These are phyloP conservation scores for Annulohypoxylon stygium DNA, from an alignment of 495 filamentous ascomycete species.

Conservation along the genomic window DNA sequence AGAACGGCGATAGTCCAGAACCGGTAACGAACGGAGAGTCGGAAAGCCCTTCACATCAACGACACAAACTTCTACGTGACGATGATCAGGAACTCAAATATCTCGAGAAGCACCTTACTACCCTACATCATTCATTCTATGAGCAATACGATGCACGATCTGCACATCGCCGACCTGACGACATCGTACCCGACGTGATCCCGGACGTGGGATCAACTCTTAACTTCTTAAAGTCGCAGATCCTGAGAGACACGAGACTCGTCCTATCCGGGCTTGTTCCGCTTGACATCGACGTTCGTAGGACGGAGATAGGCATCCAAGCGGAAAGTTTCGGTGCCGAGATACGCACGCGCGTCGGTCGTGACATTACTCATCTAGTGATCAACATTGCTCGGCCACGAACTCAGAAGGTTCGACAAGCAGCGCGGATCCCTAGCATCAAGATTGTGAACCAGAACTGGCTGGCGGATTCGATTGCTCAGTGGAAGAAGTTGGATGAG, in stretches of 20 bases:
- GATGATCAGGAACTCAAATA: constrained; percentile 83
- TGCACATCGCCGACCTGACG: constrained; percentile 41
- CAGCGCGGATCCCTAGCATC: constrained; percentile 75
- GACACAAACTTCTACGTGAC: constrained; percentile 86
- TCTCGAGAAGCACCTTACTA: constrained; percentile 78
- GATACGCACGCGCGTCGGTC: constrained; percentile 67
- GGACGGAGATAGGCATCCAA: constrained; percentile 86
- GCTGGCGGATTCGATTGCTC: constrained; percentile 83
- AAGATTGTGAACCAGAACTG: constrained; percentile 92
- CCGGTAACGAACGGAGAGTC: constrained; percentile 41
- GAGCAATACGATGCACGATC: constrained; percentile 75
- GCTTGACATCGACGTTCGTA: constrained; percentile 76
- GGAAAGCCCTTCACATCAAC: constrained; percentile 59
- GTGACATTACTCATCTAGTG: constrained; percentile 66
- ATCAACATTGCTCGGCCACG: constrained; percentile 71
- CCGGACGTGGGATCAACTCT: constrained; percentile 89
- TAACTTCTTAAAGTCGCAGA: constrained; percentile 77
- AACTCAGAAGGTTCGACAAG: constrained; percentile 90
- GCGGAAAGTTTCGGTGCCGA: constrained; percentile 85
- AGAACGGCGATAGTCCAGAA: constrained; percentile 53
- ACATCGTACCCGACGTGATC: constrained; percentile 67
- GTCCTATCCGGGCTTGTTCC: constrained; percentile 93
- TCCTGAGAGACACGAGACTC: constrained; percentile 76
- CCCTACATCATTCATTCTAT: constrained; percentile 84
- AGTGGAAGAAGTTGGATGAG: constrained; percentile 83